phyloP scores from a whole-genome alignment of 805 yeast species.

The Saccharomycopsis vini region DNA sequence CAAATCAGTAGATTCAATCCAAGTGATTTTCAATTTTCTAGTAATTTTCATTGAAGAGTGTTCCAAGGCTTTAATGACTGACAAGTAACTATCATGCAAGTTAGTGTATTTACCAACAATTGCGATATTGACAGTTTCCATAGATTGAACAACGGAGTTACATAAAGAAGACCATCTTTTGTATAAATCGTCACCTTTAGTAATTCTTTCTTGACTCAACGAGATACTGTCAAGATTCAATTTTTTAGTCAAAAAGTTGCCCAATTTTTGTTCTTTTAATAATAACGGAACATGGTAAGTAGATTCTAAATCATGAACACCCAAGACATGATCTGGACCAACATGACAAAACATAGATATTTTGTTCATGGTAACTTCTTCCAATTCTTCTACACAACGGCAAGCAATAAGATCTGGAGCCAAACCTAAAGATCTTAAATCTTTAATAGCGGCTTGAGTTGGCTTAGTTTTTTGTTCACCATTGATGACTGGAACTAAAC shows the following conservation, averaged over 20 bases:
- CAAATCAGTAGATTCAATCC: slow-evolving; percentile 93
- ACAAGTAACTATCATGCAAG: slow-evolving; percentile 87
- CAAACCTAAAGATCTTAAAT: slow-evolving; percentile 88
- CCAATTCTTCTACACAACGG: slow-evolving; percentile 82
- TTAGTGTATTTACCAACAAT: slow-evolving; percentile 96
- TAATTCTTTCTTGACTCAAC: slow-evolving; percentile 40
- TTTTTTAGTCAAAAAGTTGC: slow-evolving; percentile 62
- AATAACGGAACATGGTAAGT: slow-evolving; percentile 95
- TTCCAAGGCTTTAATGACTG: slow-evolving; percentile 91
- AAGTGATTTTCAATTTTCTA: slow-evolving; percentile 74
- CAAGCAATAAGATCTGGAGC: slow-evolving; percentile 97
- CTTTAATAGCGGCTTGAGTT: slow-evolving; percentile 97
- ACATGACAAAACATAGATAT: slow-evolving; percentile 99
- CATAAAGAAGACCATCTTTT: slow-evolving; percentile 76
- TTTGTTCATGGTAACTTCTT: slow-evolving; percentile 79
- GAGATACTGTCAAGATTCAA: slow-evolving; percentile 46
- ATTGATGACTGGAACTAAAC: slow-evolving; percentile 93
- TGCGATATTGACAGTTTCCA: slow-evolving; percentile 86
- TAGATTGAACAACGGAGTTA: slow-evolving; percentile 68
- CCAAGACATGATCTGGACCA: slow-evolving; percentile 95
- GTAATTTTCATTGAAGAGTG: slow-evolving; percentile 89
- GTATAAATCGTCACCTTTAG: slow-evolving; percentile 64
- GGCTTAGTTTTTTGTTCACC: slow-evolving; percentile 99
- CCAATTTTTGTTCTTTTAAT: slow-evolving; percentile 77
- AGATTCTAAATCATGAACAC: slow-evolving; percentile 92